Evolutionary conservation across 139 green algal species (phyloP).

Genomic region (Micractinium conductrix): DNA sequence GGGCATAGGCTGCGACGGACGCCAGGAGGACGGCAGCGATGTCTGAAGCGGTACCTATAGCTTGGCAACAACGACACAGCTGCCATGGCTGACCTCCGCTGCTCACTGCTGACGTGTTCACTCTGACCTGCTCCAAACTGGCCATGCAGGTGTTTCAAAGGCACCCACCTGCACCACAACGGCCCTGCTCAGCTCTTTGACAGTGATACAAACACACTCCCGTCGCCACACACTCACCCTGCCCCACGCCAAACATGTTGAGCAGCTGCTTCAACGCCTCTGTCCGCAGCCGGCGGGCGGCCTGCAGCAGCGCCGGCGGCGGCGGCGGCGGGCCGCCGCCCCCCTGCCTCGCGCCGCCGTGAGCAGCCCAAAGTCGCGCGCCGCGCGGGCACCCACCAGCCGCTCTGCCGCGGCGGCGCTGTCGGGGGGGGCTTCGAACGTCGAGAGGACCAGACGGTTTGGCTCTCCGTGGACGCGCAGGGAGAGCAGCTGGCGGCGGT

Average conservation of each 20-base stretch:
- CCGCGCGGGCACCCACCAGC: slow-evolving; percentile 22
- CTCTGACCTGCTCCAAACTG: not conserved
- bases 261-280: slow-evolving; percentile 34
- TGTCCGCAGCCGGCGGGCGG: slow-evolving; percentile 2
- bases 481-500: slow-evolving; percentile 41
- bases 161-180: too few species aligned
- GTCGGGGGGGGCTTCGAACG: slow-evolving; percentile 26
- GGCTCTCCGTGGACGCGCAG: slow-evolving; percentile 32
- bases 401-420: slow-evolving; percentile 15
- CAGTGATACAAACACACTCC: too few species aligned
- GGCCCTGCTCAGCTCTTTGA: too few species aligned
- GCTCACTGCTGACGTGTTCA: not conserved
- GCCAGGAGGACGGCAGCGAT: too few species aligned
- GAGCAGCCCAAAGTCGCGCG: slow-evolving; percentile 7
- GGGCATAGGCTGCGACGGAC: too few species aligned
- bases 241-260: slow-evolving; percentile 30
- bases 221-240: slow-evolving; percentile 1
- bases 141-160: too few species aligned
- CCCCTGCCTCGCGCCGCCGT: not conserved
- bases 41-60: too few species aligned
- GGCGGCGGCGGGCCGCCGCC: not conserved
- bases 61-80: too few species aligned
- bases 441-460: slow-evolving; percentile 36
- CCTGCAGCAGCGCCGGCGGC: not conserved
- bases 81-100: not conserved